Evolutionary conservation across 805 yeast species (phyloP), one percentile per base, ranked within the genome.

Genomic region (Yamadazyma endophytica): DNA sequence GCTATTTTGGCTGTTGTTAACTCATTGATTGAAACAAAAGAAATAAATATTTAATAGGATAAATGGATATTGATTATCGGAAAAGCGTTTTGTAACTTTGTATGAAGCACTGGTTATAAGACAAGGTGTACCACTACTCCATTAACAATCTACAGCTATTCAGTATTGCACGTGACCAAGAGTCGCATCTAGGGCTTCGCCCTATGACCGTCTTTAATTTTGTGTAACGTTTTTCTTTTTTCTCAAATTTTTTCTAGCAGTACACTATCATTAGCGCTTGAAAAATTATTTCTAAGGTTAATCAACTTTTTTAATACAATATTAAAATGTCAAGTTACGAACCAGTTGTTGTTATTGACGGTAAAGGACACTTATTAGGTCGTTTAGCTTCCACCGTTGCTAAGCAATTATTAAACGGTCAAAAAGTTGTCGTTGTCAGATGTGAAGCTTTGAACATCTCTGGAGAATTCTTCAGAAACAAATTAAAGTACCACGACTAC

Each of bases 381-480:
- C 96, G 99, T 80, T 85, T 92, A 68, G 98, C 98, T 56, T 87
- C 97, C 58, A 83, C 79, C 64, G 88, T 92, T 64, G 96, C 99
- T 73, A 92, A 92, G 83, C 96, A 92, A 79, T 72, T 92, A 59
- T 82, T 92, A 68, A 82, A 85, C 75, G 99, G 99, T 59, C 97
- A 92, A 79, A 86, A 88, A 73, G 79, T 92, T 63, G 96, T 89
- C 57, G 80, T 92, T 58, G 98, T 92, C 64, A 87, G 99, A 79
- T 77, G 88, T 67, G 99, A 84, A 78, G 85, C 90, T 58, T 79
- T 92, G 70, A 92, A 92, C 92, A 87, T 92, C 70, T 87, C 97
- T 61, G 98, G 98, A 71, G 97, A 92, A 77, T 89, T 92, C 72
- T 92, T 92, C 96, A 89, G 98, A 80, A 87, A 90, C 83, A 92